Conservation (phyloP, 2,329 filamentous ascomycete genomes). For the Aspergillus brunneoviolaceus region DNA sequence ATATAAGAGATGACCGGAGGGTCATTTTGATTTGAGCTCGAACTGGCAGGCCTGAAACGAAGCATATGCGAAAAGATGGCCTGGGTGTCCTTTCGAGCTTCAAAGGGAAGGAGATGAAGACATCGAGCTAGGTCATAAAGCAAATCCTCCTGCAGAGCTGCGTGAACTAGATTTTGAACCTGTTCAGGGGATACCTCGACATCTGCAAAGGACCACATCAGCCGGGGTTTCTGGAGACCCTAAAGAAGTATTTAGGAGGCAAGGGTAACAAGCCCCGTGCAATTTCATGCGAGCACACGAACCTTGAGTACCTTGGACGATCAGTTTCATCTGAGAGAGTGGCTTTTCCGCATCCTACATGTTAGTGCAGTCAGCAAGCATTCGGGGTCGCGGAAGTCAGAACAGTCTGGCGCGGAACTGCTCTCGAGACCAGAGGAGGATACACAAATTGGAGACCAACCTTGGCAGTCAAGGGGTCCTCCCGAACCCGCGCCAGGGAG, state of each 20-base stretch:
- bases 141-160: constrained; percentile 85
- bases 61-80: constrained; percentile 95
- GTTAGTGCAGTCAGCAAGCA: constrained; percentile 22
- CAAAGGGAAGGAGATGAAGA: constrained; percentile 85
- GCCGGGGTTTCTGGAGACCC: not conserved
- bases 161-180: constrained; percentile 79
- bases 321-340: constrained; percentile 84
- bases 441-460: constrained; percentile 36
- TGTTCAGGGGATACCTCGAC: constrained; percentile 82
- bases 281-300: constrained; percentile 5
- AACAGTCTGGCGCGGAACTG: not conserved
- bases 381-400: constrained; percentile 17
- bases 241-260: no score
- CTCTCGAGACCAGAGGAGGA: not conserved
- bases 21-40: constrained; percentile 62
- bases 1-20: constrained; percentile 87
- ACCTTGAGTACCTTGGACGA: constrained; percentile 93
- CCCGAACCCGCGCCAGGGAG: constrained; percentile 60
- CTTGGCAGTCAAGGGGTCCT: constrained; percentile 57
- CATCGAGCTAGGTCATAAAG: constrained; percentile 79
- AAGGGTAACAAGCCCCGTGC: not conserved
- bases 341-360: constrained; percentile 75
- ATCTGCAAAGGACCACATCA: constrained; percentile 55
- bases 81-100: constrained; percentile 92
- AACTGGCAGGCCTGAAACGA: constrained; percentile 72